Evolutionary conservation across 1,139 yeast species (phyloP).

Genomic region (Diutina sp.): DNA sequence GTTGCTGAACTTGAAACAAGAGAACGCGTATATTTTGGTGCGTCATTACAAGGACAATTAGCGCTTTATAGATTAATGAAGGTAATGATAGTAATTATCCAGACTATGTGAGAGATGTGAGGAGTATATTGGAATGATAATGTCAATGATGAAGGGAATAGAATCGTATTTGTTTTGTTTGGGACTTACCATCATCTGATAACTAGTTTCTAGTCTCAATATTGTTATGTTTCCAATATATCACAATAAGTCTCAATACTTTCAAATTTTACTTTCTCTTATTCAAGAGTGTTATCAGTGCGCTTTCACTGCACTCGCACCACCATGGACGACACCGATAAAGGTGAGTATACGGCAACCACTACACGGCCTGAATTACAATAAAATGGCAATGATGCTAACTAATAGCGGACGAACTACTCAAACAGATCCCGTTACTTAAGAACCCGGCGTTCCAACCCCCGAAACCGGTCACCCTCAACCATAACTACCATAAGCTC

Average conservation of each 20-base stretch:
- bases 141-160: background rate
- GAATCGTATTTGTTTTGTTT: background rate
- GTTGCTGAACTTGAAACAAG: conserved; percentile 82
- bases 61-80: background rate
- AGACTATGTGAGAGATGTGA: background rate
- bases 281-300: too few species aligned
- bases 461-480: background rate
- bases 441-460: background rate
- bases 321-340: conserved; percentile 12
- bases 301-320: background rate
- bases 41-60: conserved; percentile 49
- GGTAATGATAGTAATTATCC: background rate
- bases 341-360: conserved; percentile 9
- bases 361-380: background rate
- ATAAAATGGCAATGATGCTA: background rate
- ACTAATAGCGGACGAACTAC: background rate
- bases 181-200: background rate
- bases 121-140: background rate
- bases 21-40: conserved; percentile 79
- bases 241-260: too few species aligned
- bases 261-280: too few species aligned
- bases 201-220: too few species aligned
- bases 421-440: background rate
- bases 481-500: background rate
- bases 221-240: too few species aligned